Percentiles rank a stretch among this genome's conserved stretches.
Conservation (phyloP, 1,284 basidiomycete genomes). For the Tetrapyrgos nigripes region DNA sequence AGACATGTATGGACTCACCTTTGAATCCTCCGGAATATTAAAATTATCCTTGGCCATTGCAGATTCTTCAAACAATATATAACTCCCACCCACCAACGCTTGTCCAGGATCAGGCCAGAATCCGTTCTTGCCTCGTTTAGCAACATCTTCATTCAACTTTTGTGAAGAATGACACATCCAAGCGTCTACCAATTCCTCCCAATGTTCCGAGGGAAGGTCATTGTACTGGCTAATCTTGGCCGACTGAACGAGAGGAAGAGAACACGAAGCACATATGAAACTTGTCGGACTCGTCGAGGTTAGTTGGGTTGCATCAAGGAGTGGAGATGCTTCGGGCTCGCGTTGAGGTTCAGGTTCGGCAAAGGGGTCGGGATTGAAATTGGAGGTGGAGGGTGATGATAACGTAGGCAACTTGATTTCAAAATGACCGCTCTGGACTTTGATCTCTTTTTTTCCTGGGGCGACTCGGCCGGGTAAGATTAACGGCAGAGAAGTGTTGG, state of each 20-base stretch:
- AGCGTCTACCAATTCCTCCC: constrained; percentile 95
- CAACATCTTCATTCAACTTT: constrained; percentile 73
- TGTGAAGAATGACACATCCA: constrained; percentile 99
- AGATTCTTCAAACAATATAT: constrained; percentile 76
- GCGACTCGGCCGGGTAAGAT: constrained; percentile 68
- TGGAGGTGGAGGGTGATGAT: constrained; percentile 24
- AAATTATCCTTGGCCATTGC: constrained; percentile 64
- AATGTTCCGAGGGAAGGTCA: constrained; percentile 93
- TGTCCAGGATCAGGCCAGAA: constrained; percentile 81
- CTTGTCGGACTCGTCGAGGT: constrained; percentile 55
- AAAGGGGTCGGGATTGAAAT: neutral
- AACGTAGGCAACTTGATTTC: constrained; percentile 71
- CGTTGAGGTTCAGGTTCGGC: too few relatives aligned
- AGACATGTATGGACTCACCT: constrained; percentile 57
- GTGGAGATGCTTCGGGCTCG: constrained; percentile 43
- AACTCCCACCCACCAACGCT: constrained; percentile 86
- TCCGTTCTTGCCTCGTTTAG: constrained; percentile 67
- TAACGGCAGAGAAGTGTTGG: constrained; percentile 62
- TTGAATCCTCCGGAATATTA: constrained; percentile 46
- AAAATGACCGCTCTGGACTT: constrained; percentile 60
- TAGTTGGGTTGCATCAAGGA: constrained; percentile 77
- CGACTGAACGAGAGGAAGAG: constrained; percentile 69
- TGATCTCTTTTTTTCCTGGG: constrained; percentile 67
- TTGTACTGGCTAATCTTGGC: constrained; percentile 61
- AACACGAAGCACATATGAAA: constrained; percentile 79